A percentile compares a stretch with the other conserved stretches of the same genome.
These are phyloP conservation scores for Zygosaccharomyces sapae DNA, from an alignment of 1,139 yeast species.

Conservation along the genomic window DNA sequence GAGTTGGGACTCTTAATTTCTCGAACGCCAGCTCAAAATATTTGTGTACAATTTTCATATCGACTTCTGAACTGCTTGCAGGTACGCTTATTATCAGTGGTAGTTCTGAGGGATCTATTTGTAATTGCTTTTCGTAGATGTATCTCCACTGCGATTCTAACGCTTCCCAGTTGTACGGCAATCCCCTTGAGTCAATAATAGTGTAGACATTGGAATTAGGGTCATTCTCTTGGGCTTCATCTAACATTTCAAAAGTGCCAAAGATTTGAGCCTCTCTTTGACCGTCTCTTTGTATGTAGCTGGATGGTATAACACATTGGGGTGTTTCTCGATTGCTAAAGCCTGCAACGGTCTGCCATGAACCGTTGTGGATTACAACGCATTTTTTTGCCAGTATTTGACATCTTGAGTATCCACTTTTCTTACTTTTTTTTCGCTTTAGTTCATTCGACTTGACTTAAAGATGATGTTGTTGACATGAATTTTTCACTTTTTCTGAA, in stretches of 20 bases:
- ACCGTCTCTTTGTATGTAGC: conserved; percentile 42
- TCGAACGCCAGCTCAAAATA: conserved; percentile 64
- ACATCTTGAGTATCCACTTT: conserved; percentile 6
- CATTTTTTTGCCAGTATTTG: conserved; percentile 23
- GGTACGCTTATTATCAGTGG: conserved; percentile 61
- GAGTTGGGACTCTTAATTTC: conserved; percentile 58
- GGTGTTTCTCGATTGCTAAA: conserved; percentile 66
- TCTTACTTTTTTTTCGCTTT: not conserved
- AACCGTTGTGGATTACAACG: conserved; percentile 66
- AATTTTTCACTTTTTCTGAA: not conserved
- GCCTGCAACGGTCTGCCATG: conserved; percentile 65
- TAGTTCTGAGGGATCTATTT: conserved; percentile 48
- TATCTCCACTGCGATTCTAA: conserved; percentile 57
- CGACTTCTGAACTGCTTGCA: conserved; percentile 49
- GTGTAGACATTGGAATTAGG: conserved; percentile 55
- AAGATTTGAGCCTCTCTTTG: conserved; percentile 44
- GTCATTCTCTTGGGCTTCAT: conserved; percentile 42
- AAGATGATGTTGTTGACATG: not conserved
- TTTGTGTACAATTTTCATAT: conserved; percentile 27
- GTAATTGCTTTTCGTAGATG: conserved; percentile 47
- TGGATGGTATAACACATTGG: conserved; percentile 52
- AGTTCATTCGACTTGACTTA: not conserved
- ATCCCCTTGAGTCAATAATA: conserved; percentile 54
- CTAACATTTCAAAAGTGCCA: conserved; percentile 38
- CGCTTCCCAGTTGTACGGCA: conserved; percentile 62